Conservation (phyloP, 306 rosid species). For the Fagus sylvatica region DNA sequence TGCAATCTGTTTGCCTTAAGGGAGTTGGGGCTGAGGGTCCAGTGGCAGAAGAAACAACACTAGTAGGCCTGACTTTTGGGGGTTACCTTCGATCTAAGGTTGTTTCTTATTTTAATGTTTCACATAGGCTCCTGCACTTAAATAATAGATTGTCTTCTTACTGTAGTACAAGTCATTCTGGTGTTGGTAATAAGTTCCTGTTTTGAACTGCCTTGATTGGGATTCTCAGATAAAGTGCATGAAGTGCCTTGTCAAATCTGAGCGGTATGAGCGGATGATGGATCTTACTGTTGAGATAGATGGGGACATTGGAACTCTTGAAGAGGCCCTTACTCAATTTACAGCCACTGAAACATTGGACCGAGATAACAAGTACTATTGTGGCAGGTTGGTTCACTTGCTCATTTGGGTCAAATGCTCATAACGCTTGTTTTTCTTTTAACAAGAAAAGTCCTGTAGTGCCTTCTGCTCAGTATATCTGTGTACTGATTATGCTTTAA, state of each 20-base stretch:
- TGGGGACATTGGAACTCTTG: slow-evolving; percentile 79
- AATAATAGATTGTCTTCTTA: not conserved
- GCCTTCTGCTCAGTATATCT: not conserved
- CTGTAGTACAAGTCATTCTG: not conserved
- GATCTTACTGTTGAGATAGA: slow-evolving; percentile 83
- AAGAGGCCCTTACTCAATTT: slow-evolving; percentile 81
- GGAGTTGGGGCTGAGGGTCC: slow-evolving; percentile 59
- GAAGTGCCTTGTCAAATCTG: slow-evolving; percentile 71
- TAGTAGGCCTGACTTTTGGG: slow-evolving; percentile 72
- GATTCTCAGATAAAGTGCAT: slow-evolving; percentile 70
- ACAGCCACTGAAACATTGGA: slow-evolving; percentile 77
- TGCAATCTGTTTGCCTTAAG: slow-evolving; percentile 78
- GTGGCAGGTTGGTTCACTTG: slow-evolving; percentile 58
- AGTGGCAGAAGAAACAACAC: slow-evolving; percentile 71
- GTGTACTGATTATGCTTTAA: not conserved
- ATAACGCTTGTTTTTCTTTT: not conserved
- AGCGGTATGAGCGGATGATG: slow-evolving; percentile 74
- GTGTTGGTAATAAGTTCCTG: not conserved
- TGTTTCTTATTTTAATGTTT: slow-evolving; percentile 17
- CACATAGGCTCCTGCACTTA: slow-evolving; percentile 11
- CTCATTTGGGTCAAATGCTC: not conserved
- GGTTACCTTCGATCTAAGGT: slow-evolving; percentile 85
- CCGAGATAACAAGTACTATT: slow-evolving; percentile 65
- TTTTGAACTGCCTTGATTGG: slow-evolving; percentile 29
- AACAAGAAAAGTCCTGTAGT: not conserved